phyloP scores from a whole-genome alignment of 2,329 filamentous ascomycete species.

The Didymella exigua region DNA sequence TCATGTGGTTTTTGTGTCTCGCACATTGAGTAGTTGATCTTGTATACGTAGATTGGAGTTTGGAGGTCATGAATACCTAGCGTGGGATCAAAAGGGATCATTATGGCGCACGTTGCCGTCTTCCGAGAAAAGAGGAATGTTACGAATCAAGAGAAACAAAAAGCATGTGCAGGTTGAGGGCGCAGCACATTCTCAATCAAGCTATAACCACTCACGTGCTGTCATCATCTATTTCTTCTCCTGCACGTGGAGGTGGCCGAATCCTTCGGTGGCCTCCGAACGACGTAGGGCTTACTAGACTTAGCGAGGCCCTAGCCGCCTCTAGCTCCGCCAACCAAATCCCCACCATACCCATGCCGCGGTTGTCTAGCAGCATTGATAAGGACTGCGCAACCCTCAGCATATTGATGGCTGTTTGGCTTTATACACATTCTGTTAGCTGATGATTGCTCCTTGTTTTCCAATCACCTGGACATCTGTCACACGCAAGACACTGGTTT shows the following conservation, averaged over 20 bases:
- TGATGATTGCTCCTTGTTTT: neutral
- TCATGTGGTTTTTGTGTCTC: constrained; percentile 1
- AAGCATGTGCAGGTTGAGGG: neutral
- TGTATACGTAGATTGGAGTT: constrained; percentile 28
- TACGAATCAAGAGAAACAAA: neutral
- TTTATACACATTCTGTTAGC: neutral
- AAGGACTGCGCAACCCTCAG: constrained; percentile 5
- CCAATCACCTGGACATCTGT: neutral
- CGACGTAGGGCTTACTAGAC: constrained; percentile 8
- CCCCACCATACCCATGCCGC: constrained; percentile 15
- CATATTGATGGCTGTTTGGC: constrained; percentile 12
- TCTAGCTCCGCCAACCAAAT: constrained; percentile 2
- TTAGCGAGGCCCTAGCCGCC: constrained; percentile 19
- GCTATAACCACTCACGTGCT: constrained; percentile 1
- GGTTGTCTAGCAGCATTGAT: constrained; percentile 10
- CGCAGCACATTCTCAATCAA: neutral
- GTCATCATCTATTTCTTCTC: constrained; percentile 1
- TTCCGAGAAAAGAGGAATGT: neutral
- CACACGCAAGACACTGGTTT: neutral
- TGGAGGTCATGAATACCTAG: constrained; percentile 30
- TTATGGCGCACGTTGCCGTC: neutral
- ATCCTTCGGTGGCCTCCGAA: constrained; percentile 9
- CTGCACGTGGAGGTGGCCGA: constrained; percentile 16
- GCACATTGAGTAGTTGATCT: constrained; percentile 2
- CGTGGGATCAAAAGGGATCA: constrained; percentile 19